Conservation (phyloP, 2,329 filamentous ascomycete species). For the Pestalotiopsis sp. region DNA sequence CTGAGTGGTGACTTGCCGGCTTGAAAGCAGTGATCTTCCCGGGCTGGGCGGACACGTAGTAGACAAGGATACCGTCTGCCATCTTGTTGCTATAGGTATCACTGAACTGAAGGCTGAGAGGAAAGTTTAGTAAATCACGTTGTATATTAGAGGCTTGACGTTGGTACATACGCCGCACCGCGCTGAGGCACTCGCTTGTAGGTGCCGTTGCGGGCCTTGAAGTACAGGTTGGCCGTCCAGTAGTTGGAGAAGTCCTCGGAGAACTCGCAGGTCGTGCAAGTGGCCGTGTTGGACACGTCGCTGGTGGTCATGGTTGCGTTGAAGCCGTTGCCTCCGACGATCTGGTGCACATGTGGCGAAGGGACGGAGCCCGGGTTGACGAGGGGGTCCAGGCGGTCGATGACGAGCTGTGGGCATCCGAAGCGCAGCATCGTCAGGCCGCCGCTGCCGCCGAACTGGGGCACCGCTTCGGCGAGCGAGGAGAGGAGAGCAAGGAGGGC, state of each 20-base stretch:
- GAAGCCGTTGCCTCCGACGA: slow-evolving; percentile 31
- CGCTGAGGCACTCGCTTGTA: slow-evolving; percentile 30
- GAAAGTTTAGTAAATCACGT: no score
- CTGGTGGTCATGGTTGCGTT: slow-evolving; percentile 28
- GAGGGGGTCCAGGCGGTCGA: slow-evolving; percentile 30
- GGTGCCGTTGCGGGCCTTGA: slow-evolving; percentile 28
- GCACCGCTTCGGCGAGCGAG: not conserved
- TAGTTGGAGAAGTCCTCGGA: slow-evolving; percentile 31
- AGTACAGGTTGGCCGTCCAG: slow-evolving; percentile 28
- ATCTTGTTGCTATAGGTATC: slow-evolving; percentile 25
- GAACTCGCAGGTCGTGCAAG: slow-evolving; percentile 29
- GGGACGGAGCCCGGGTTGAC: slow-evolving; percentile 28
- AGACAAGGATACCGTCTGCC: slow-evolving; percentile 30
- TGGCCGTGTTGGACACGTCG: slow-evolving; percentile 23
- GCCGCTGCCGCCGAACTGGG: not conserved
- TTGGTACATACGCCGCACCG: slow-evolving; percentile 6
- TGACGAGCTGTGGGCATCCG: slow-evolving; percentile 28
- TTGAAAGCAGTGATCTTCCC: slow-evolving; percentile 12
- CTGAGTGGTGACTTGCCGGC: not conserved
- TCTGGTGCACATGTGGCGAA: slow-evolving; percentile 32
- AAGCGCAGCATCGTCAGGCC: slow-evolving; percentile 22
- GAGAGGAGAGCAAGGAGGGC: not conserved
- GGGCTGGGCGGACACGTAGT: slow-evolving; percentile 37
- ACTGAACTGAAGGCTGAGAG: not conserved
- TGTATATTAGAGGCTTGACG: no score